Percentiles rank a stretch among this genome's conserved stretches.
Conservation (phyloP, 1,284 basidiomycete species). For the Retiboletus flavoniger region DNA sequence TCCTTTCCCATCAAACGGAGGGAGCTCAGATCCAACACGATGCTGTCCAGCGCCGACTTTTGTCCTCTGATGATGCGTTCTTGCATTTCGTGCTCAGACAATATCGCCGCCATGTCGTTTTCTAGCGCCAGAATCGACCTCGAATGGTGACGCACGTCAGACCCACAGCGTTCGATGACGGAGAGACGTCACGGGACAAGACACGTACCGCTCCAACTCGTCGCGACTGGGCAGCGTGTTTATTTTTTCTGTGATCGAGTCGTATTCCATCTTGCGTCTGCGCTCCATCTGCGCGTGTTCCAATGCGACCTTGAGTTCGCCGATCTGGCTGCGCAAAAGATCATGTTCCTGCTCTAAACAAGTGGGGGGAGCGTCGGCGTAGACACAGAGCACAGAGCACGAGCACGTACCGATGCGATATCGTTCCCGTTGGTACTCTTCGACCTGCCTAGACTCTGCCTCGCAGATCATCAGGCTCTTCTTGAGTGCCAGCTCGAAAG, state of each 20-base stretch:
- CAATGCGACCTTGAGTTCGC: conserved; percentile 67
- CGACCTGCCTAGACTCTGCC: conserved; percentile 76
- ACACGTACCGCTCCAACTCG: conserved; percentile 66
- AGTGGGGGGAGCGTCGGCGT: neutral
- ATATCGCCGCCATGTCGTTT: conserved; percentile 74
- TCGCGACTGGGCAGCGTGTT: conserved; percentile 72
- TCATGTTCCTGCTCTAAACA: conserved; percentile 65
- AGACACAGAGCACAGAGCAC: neutral
- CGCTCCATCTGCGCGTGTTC: conserved; percentile 76
- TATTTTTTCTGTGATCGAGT: conserved; percentile 75
- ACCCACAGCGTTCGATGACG: neutral
- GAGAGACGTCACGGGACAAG: neutral
- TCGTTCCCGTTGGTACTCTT: conserved; percentile 72
- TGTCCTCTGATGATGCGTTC: conserved; percentile 63
- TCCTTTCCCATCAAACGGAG: conserved; percentile 69
- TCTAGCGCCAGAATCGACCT: conserved; percentile 70
- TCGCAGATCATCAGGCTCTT: conserved; percentile 79
- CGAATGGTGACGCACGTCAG: conserved; percentile 1
- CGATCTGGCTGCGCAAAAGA: conserved; percentile 64
- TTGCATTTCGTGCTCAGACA: conserved; percentile 70
- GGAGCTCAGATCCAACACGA: conserved; percentile 59
- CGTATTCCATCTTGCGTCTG: conserved; percentile 78
- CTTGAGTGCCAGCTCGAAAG: conserved; percentile 69
- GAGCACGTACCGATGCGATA: conserved; percentile 60
- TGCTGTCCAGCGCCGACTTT: conserved; percentile 61